Conservation (phyloP, 805 yeast genomes). For the Starmerella bombicola region DNA sequence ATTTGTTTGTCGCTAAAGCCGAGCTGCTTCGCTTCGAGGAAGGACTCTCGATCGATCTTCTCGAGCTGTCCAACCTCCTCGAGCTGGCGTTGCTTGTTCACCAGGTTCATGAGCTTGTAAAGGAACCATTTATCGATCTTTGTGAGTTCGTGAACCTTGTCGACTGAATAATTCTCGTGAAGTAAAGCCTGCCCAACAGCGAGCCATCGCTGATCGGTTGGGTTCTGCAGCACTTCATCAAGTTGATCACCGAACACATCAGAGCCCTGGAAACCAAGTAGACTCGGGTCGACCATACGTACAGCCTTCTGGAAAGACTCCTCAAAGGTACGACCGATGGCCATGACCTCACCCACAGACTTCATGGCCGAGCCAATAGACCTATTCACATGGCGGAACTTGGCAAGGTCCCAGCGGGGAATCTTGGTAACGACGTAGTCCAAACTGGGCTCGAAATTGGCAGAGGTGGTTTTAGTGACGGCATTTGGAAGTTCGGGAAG, state of each 20-base stretch:
- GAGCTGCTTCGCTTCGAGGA: conserved; percentile 69
- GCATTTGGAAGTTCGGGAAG: conserved; percentile 93
- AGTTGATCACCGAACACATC: conserved; percentile 61
- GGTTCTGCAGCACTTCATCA: conserved; percentile 87
- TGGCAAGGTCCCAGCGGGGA: conserved; percentile 95
- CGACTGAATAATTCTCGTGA: conserved; percentile 84
- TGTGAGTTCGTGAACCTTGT: conserved; percentile 78
- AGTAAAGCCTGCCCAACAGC: conserved; percentile 96
- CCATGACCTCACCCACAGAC: conserved; percentile 99
- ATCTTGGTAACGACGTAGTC: conserved; percentile 95
- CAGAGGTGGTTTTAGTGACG: conserved; percentile 89
- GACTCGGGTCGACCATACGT: conserved; percentile 80
- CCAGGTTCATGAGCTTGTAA: conserved; percentile 84
- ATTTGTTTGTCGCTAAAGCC: conserved; percentile 96
- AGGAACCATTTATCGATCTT: conserved; percentile 95
- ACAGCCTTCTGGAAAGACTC: conserved; percentile 96
- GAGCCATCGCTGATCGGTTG: conserved; percentile 92
- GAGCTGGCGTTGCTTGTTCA: conserved; percentile 52
- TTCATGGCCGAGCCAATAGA: conserved; percentile 94
- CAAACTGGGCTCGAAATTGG: conserved; percentile 92
- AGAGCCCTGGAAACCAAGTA: conserved; percentile 81
- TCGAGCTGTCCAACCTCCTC: conserved; percentile 28
- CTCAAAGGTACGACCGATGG: conserved; percentile 94
- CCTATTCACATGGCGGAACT: conserved; percentile 90
- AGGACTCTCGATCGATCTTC: conserved; percentile 47